Conservation (phyloP, 2,329 filamentous ascomycete genomes). For the Cladosporium sp. region DNA sequence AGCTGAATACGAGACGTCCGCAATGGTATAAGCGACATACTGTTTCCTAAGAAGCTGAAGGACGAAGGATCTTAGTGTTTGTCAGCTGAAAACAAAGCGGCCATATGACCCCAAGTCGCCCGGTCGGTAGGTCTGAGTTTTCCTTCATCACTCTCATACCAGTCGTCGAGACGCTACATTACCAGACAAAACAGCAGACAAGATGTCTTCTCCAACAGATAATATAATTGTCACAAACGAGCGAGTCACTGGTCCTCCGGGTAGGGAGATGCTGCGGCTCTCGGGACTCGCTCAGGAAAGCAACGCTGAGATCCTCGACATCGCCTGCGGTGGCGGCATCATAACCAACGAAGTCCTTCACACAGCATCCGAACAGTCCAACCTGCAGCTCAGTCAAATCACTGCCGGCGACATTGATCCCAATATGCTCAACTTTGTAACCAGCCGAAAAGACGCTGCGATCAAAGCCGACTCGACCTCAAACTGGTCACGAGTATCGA, state of each 20-base stretch:
- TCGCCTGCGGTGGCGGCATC: conserved; percentile 18
- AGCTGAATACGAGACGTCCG: background rate
- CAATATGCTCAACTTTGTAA: conserved; percentile 10
- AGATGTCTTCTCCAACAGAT: conserved; percentile 1
- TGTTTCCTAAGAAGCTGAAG: background rate
- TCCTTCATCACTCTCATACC: background rate
- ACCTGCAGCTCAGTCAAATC: conserved; percentile 7
- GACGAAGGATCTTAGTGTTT: background rate
- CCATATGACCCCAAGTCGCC: background rate
- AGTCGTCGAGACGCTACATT: background rate
- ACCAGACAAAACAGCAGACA: background rate
- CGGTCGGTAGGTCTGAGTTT: background rate
- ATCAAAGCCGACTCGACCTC: background rate
- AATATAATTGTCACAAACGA: conserved; percentile 15
- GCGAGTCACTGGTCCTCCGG: conserved; percentile 15
- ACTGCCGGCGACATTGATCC: conserved; percentile 17
- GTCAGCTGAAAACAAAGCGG: background rate
- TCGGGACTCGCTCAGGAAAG: conserved; percentile 2
- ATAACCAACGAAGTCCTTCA: conserved; percentile 12
- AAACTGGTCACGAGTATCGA: conserved; percentile 11
- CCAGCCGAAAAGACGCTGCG: background rate
- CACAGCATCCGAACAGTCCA: background rate
- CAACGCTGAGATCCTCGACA: conserved; percentile 14
- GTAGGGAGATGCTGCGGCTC: conserved; percentile 13
- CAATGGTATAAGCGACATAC: background rate